Conservation (phyloP, 345 rosid species). For the Pistacia vera region DNA sequence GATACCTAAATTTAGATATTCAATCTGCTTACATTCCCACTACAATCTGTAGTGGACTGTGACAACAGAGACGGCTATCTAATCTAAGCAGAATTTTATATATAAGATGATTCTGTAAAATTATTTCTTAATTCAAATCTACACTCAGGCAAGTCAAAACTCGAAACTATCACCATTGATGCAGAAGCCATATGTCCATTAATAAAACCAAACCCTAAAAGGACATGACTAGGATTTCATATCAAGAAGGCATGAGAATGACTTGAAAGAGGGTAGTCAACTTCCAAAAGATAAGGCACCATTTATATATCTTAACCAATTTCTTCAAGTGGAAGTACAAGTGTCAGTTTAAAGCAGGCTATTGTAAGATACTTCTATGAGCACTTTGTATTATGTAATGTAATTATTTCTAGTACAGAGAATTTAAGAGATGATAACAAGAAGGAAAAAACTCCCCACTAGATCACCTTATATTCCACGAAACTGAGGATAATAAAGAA, state of each 20-base stretch:
- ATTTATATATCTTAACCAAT: not conserved
- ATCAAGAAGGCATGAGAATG: not conserved
- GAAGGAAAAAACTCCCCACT: too few species aligned
- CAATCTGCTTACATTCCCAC: not conserved
- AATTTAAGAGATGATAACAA: too few species aligned
- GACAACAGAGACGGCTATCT: not conserved
- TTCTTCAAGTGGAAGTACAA: constrained; percentile 27
- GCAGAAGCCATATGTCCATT: not conserved
- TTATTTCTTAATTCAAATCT: not conserved
- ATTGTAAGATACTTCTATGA: constrained; percentile 7
- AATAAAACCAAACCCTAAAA: not conserved
- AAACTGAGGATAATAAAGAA: too few species aligned
- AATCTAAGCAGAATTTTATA: not conserved
- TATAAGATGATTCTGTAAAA: not conserved
- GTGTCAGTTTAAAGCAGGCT: constrained; percentile 5
- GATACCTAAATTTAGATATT: constrained; percentile 3
- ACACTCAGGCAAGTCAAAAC: not conserved
- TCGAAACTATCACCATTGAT: constrained; percentile 3
- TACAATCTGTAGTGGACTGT: constrained; percentile 9
- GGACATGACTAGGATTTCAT: constrained; percentile 29
- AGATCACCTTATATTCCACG: too few species aligned
- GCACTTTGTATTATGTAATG: constrained; percentile 14
- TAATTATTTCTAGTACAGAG: not conserved
- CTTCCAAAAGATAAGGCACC: not conserved
- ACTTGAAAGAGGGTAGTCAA: not conserved